These are phyloP conservation scores for Apiospora aurea DNA, from an alignment of 2,329 filamentous ascomycete species.

Conservation along the genomic window DNA sequence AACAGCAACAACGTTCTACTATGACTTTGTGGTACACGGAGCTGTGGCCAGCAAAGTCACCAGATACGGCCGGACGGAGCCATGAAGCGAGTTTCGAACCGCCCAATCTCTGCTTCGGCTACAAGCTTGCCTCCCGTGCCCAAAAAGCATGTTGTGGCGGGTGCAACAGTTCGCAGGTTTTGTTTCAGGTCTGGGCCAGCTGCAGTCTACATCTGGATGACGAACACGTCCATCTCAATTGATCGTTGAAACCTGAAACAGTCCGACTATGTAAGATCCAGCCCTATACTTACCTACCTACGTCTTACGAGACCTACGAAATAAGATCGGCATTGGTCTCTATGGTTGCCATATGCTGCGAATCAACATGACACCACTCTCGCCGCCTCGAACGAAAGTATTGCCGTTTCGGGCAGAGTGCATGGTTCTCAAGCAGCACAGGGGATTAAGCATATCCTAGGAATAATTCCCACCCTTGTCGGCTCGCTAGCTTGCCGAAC, in stretches of 20 bases:
- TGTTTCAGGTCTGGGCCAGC: background rate
- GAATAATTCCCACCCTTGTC: background rate
- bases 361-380: background rate
- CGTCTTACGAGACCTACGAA: background rate
- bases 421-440: background rate
- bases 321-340: background rate
- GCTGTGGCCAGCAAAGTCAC: background rate
- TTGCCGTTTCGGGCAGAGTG: background rate
- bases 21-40: background rate
- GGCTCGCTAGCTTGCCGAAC: conserved; percentile 4
- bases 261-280: background rate
- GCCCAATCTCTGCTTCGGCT: background rate
- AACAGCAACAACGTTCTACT: background rate
- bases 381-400: background rate
- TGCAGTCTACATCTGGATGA: background rate
- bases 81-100: background rate
- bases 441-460: background rate
- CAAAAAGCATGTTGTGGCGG: background rate
- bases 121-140: background rate
- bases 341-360: background rate
- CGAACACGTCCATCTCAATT: background rate
- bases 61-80: no score
- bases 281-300: background rate
- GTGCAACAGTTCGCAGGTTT: background rate
- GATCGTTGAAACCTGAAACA: conserved; percentile 1